Evolutionary conservation across 139 green algal genomes (phyloP).

Genomic region (Chlorella sp.): DNA sequence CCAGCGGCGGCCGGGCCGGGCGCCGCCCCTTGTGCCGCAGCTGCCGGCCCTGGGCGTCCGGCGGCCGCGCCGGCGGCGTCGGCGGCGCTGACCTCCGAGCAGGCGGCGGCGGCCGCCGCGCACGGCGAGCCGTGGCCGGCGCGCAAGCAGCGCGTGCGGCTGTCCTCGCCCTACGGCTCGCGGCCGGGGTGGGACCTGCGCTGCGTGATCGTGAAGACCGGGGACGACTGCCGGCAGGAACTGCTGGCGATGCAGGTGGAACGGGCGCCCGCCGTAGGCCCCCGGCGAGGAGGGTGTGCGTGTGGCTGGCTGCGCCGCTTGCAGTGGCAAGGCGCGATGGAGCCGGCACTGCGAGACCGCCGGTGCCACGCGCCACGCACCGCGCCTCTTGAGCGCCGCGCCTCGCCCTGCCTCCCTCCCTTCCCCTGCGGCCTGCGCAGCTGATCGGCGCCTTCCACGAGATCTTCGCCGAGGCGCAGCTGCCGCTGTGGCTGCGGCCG

Average conservation of each 20-base stretch:
- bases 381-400: not conserved
- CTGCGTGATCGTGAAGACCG: slow-evolving; percentile 97
- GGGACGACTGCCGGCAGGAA: slow-evolving; percentile 98
- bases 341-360: too few species aligned
- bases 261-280: too few species aligned
- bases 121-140: slow-evolving; percentile 78
- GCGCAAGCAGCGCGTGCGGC: slow-evolving; percentile 59
- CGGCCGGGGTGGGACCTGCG: slow-evolving; percentile 85
- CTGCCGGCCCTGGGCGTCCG: not conserved
- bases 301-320: too few species aligned
- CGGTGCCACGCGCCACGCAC: too few species aligned
- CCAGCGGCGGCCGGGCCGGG: not conserved
- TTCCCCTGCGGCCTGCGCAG: slow-evolving; percentile 46
- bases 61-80: not conserved
- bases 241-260: slow-evolving; percentile 80
- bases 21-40: slow-evolving; percentile 1
- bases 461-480: slow-evolving; percentile 84
- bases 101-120: slow-evolving; percentile 43
- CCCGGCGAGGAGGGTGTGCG: too few species aligned
- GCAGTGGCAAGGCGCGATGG: too few species aligned
- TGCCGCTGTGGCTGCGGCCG: slow-evolving; percentile 88
- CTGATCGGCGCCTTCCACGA: slow-evolving; percentile 83
- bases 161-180: slow-evolving; percentile 74
- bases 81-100: not conserved
- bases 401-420: not conserved